A percentile compares a stretch with the other conserved stretches of the same genome.
Evolutionary conservation across 1,284 basidiomycete species (phyloP).

Genomic region (Ustilago nuda): DNA sequence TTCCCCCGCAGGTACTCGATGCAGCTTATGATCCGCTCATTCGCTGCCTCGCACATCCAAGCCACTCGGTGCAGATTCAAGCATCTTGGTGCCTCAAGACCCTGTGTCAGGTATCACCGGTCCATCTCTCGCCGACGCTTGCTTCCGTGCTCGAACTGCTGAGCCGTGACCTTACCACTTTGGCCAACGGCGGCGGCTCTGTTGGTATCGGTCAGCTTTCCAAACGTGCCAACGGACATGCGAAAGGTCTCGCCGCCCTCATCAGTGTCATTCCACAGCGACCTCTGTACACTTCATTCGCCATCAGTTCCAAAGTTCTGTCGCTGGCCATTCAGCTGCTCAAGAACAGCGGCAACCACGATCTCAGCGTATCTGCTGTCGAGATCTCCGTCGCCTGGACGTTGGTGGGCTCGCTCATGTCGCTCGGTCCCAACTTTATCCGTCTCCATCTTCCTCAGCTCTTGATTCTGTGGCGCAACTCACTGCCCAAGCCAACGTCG

Average conservation of each 20-base stretch:
- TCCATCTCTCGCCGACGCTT: conserved; percentile 83
- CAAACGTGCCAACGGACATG: conserved; percentile 84
- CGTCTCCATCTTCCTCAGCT: conserved; percentile 90
- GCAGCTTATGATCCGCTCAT: conserved; percentile 86
- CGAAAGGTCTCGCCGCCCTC: conserved; percentile 87
- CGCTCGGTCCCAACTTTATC: conserved; percentile 92
- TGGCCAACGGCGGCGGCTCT: conserved; percentile 67
- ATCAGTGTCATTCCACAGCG: conserved; percentile 86
- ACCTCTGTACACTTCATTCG: conserved; percentile 93
- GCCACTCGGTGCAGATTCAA: conserved; percentile 84
- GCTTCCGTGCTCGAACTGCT: conserved; percentile 81
- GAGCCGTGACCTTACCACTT: conserved; percentile 78
- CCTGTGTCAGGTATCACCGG: conserved; percentile 89
- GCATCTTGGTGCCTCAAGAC: conserved; percentile 88
- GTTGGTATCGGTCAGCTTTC: conserved; percentile 76
- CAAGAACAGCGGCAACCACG: conserved; percentile 90
- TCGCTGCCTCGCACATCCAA: conserved; percentile 86
- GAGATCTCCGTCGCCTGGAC: conserved; percentile 97
- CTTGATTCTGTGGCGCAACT: conserved; percentile 94
- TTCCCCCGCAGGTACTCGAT: conserved; percentile 88
- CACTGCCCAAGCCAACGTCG: conserved; percentile 89
- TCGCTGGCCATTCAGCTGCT: conserved; percentile 90
- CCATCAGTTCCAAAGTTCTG: conserved; percentile 88
- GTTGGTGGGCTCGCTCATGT: conserved; percentile 87
- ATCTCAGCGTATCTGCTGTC: conserved; percentile 81